Evolutionary conservation across 495 filamentous ascomycete genomes (phyloP), one percentile per base, ranked within the genome.

Genomic region (Cladorrhinum samala): DNA sequence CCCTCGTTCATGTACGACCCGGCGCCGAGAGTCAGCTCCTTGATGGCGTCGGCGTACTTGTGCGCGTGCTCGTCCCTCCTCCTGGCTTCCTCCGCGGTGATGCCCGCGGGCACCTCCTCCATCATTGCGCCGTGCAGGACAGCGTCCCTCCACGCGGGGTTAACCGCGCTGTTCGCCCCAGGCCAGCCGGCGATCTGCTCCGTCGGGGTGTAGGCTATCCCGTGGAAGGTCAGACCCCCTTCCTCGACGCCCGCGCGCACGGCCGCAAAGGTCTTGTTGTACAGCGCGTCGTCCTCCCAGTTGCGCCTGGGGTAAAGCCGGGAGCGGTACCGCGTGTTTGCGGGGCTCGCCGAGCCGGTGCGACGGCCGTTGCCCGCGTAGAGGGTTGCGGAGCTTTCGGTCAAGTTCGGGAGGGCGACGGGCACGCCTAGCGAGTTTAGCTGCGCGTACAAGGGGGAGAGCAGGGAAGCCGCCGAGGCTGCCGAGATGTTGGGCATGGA

Each of bases 91-190:
- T 19, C 25, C 19, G 71, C 53, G n/a, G 57, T 59, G 17, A 68
- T 21, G 9, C 62, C 60, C 16, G 17, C 57, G 11, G 61, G 58
- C 41, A 65, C 54, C 17, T 49, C 43, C 33, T 68, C 67, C 64
- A 72, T 70, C 2, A 72, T 51, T 56, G 77, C 77, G 16, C 69
- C 75, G 55, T 83, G 79, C 70, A 82, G 70, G 7, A 77, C 69
- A 11, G 76, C 70, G 0, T 69, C 52, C 20, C 81, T 72, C 72
- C 75, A 83, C 6, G 80, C 80, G 0, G 78, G 80, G 63, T 79
- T 78, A 3, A 78, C 75, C 1, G 77, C 67, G 56, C 65, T 76
- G 8, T 70, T 61, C 19, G 63, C 53, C 39, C 72, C 74, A 1
- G 73, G 67, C 51, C 62, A 69, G 3, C 71, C 68, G 0, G 69